phyloP scores from a whole-genome alignment of 2,329 filamentous ascomycete species.

The Calonectria henricotiae region DNA sequence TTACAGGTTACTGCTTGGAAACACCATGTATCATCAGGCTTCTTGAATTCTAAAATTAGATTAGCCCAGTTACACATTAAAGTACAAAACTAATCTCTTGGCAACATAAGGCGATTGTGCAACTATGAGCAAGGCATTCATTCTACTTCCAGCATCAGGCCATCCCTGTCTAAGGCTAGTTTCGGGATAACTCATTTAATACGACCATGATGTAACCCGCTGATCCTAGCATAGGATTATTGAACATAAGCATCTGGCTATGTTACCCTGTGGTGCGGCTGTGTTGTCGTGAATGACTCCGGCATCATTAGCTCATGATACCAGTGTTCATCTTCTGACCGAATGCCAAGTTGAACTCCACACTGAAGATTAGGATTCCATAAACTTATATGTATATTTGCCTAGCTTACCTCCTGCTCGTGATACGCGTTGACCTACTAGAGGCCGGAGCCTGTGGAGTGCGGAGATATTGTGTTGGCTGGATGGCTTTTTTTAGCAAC shows the following conservation, averaged over 20 bases:
- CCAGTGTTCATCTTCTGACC: background rate
- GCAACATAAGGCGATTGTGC: no score
- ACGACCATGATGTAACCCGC: background rate
- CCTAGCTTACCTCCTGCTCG: background rate
- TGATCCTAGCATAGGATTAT: background rate
- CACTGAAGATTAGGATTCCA: slow-evolving; percentile 11
- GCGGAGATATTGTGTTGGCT: background rate
- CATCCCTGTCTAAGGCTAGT: no score
- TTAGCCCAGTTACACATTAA: no score
- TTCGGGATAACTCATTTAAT: no score
- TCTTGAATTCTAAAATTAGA: no score
- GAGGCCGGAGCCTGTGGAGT: slow-evolving; percentile 1
- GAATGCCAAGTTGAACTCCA: background rate
- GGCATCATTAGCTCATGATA: background rate
- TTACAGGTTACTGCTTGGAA: no score
- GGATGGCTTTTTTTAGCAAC: background rate
- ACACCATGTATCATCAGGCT: no score
- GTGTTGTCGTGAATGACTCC: background rate
- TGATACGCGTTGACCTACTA: background rate
- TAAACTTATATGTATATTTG: slow-evolving; percentile 2
- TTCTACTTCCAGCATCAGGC: no score
- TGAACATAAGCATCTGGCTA: background rate
- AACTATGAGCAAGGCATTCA: no score
- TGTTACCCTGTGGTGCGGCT: background rate
- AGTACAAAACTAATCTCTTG: no score